Evolutionary conservation across 805 yeast genomes (phyloP), one percentile per base, ranked within the genome.

Genomic region (Barnettozyma siamensis): DNA sequence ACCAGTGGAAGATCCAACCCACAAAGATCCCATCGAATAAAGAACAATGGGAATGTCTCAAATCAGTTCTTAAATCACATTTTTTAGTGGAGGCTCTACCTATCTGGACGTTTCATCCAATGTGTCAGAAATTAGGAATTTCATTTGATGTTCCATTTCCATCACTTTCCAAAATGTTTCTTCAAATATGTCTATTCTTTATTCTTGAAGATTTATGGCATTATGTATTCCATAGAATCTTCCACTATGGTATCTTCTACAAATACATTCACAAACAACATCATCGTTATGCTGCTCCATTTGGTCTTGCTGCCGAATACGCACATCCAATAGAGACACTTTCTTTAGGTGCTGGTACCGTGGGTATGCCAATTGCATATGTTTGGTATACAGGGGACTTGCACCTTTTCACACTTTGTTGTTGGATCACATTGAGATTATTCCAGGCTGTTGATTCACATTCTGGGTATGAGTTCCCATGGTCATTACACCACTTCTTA

Each of bases 391-490:
- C 93, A 33, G 75, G 80, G 43, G 67, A 81, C 59, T 73, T 91
- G 62, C 99, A 91, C 62, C 67, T 93, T 55, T 81, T 86, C 69
- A 91, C 98, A n/a, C 76, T 89, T 45, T 80, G 87, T 58, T 50
- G 78, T 42, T 91, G 98, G 98, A 83, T 91, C 57, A 72, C 85
- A 8, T 66, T 87, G 55, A 79, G 98, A 65, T 76, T 91, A 54
- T 81, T 84, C 71, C 99, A 91, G 73, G 99, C 99, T 21, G 91
- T 91, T 44, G 99, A 91, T 63, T 83, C 97, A 20, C 99, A 91
- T 65, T 88, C 97, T 11, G 99, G 98, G 44, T 93, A 91, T 66
- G 98, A 91, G 62, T 91, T 91, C 78, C 98, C 99, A 48, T 81
- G 94, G 87, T 87, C 96, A 5, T 73, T 91, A 59, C 93, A 88